phyloP scores from a whole-genome alignment of 495 filamentous ascomycete genomes.

The Aspergillus heteromorphus region DNA sequence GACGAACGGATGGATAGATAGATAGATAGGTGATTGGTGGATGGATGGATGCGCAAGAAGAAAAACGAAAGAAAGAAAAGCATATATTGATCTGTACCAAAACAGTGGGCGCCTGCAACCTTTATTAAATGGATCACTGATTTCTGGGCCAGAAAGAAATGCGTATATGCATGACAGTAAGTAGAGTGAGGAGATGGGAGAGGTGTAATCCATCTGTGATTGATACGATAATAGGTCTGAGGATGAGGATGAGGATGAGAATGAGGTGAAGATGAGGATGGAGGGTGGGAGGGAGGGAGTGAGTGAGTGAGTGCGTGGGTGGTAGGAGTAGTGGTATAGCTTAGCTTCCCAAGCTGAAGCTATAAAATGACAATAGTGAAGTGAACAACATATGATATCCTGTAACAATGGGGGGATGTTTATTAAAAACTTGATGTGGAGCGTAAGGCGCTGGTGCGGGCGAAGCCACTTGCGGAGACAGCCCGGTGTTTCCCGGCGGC shows the following conservation, averaged over 20 bases:
- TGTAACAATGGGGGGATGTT: neutral
- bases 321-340: neutral
- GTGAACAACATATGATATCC: conserved; percentile 5
- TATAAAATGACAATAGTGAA: neutral
- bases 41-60: conserved; percentile 7
- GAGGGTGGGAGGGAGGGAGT: neutral
- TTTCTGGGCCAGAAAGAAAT: conserved; percentile 10
- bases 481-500: conserved; percentile 22
- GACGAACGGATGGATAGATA: neutral
- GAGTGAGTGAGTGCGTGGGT: conserved; percentile 2
- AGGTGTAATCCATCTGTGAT: no score
- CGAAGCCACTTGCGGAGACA: conserved; percentile 28
- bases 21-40: no score
- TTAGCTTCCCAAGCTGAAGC: neutral
- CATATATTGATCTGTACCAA: conserved; percentile 21
- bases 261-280: neutral
- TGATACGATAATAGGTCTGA: no score
- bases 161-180: conserved; percentile 20
- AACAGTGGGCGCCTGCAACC: conserved; percentile 26
- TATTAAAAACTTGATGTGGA: conserved; percentile 33
- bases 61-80: conserved; percentile 7
- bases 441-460: conserved; percentile 39
- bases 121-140: conserved; percentile 23
- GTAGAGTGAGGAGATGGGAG: neutral
- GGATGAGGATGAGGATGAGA: neutral